phyloP scores from a whole-genome alignment of 1,284 basidiomycete species.

The Apiotrichum laibachii region DNA sequence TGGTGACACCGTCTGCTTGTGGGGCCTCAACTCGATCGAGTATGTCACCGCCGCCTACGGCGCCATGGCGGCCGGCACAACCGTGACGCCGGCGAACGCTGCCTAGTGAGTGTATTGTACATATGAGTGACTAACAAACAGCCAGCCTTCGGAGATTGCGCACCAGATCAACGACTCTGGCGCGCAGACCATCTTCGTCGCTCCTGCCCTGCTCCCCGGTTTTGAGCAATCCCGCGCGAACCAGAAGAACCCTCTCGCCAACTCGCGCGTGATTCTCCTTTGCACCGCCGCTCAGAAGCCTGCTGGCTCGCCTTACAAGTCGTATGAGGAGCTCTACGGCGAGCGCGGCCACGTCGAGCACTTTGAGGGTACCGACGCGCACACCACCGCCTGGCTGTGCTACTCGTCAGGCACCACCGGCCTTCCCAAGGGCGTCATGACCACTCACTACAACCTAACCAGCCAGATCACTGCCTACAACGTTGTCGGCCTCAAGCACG shows the following conservation, averaged over 20 bases:
- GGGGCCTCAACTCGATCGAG: constrained; percentile 58
- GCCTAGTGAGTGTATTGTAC: constrained; percentile 31
- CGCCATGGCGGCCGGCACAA: constrained; percentile 42
- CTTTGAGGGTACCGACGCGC: constrained; percentile 10
- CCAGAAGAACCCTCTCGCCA: constrained; percentile 6
- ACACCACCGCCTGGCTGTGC: constrained; percentile 52
- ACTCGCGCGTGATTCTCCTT: neutral
- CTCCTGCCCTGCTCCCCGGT: constrained; percentile 56
- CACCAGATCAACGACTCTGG: constrained; percentile 56
- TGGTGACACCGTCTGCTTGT: constrained; percentile 40
- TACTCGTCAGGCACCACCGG: constrained; percentile 64
- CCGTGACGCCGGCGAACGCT: constrained; percentile 42
- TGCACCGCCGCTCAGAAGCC: neutral
- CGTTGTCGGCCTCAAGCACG: neutral
- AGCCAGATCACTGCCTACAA: constrained; percentile 25
- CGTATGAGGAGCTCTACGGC: constrained; percentile 5
- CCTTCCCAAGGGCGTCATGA: constrained; percentile 52
- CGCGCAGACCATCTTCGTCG: constrained; percentile 59
- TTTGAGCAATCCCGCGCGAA: constrained; percentile 31
- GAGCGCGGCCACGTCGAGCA: neutral
- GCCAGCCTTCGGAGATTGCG: constrained; percentile 36
- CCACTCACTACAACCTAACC: constrained; percentile 64
- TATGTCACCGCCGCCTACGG: constrained; percentile 65
- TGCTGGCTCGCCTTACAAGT: constrained; percentile 7
- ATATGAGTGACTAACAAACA: constrained; percentile 25